These are phyloP conservation scores for Thelonectria olida DNA, from an alignment of 2,329 filamentous ascomycete species.

Conservation along the genomic window DNA sequence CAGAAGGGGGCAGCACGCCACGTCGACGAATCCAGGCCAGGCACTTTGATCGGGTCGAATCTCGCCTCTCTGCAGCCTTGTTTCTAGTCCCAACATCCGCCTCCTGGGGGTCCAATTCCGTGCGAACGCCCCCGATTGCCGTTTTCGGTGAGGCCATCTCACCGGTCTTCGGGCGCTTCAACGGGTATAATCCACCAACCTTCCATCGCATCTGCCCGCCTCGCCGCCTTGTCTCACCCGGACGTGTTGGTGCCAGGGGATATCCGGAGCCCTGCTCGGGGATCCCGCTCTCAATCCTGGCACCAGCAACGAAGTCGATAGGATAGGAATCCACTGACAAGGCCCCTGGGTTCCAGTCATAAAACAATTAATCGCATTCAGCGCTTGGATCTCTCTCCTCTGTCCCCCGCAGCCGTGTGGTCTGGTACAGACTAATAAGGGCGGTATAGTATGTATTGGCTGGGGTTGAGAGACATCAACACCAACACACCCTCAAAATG, in stretches of 20 bases:
- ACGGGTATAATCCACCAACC: slow-evolving; percentile 1
- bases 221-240: not conserved
- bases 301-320: not conserved
- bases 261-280: slow-evolving; percentile 3
- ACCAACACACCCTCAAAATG: slow-evolving; percentile 14
- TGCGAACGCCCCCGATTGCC: slow-evolving; percentile 19
- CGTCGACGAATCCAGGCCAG: slow-evolving; percentile 21
- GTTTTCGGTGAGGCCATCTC: slow-evolving; percentile 34
- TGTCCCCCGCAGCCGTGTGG: slow-evolving; percentile 28
- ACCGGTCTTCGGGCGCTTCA: slow-evolving; percentile 23
- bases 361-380: not conserved
- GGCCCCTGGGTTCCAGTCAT: not conserved
- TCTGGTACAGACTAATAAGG: too few relatives aligned
- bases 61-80: slow-evolving; percentile 37
- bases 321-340: not conserved
- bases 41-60: slow-evolving; percentile 34
- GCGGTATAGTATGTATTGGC: slow-evolving; percentile 17
- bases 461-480: slow-evolving; percentile 27
- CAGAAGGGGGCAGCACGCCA: slow-evolving; percentile 22
- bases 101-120: slow-evolving; percentile 11
- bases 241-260: not conserved
- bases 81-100: slow-evolving; percentile 15
- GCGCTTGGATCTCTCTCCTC: slow-evolving; percentile 25
- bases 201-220: not conserved
- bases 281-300: slow-evolving; percentile 12